These are phyloP conservation scores for Trametes polyzona DNA, from an alignment of 1,284 basidiomycete genomes.

Conservation along the genomic window DNA sequence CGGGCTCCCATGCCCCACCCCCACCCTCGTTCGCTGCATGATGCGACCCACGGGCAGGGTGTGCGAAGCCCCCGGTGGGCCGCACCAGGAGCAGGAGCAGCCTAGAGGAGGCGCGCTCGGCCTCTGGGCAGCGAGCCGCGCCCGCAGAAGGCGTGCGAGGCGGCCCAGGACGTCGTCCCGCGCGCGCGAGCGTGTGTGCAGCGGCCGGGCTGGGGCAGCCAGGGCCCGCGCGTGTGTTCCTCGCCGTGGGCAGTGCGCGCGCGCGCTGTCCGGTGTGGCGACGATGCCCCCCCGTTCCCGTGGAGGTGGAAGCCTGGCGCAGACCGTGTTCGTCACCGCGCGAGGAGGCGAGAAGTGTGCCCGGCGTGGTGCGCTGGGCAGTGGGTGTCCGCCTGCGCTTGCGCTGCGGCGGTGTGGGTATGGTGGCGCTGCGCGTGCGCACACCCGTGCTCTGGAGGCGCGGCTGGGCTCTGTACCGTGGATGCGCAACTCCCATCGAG, in stretches of 20 bases:
- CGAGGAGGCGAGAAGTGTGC: too few species aligned
- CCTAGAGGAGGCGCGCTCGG: slow-evolving; percentile 1
- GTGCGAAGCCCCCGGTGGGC: not conserved
- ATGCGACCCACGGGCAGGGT: not conserved
- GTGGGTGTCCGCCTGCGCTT: not conserved
- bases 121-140: not conserved
- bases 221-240: slow-evolving; percentile 5
- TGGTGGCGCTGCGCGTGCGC: slow-evolving; percentile 9
- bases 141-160: not conserved
- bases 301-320: slow-evolving; percentile 2
- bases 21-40: not conserved
- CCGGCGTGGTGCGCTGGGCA: not conserved
- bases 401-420: slow-evolving; percentile 14
- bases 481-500: slow-evolving; percentile 16
- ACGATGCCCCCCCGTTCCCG: slow-evolving; percentile 10
- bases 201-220: slow-evolving; percentile 6
- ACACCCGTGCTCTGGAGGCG: slow-evolving; percentile 12
- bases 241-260: not conserved
- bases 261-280: slow-evolving; percentile 17
- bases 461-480: slow-evolving; percentile 7
- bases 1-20: slow-evolving; percentile 23
- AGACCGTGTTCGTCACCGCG: not conserved
- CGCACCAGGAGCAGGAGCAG: not conserved
- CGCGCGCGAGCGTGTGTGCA: slow-evolving; percentile 6
- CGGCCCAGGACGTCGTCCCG: too few species aligned